Evolutionary conservation across 371 early-diverging fungal genomes (phyloP).

Genomic region (Rhizopus arrhizus): DNA sequence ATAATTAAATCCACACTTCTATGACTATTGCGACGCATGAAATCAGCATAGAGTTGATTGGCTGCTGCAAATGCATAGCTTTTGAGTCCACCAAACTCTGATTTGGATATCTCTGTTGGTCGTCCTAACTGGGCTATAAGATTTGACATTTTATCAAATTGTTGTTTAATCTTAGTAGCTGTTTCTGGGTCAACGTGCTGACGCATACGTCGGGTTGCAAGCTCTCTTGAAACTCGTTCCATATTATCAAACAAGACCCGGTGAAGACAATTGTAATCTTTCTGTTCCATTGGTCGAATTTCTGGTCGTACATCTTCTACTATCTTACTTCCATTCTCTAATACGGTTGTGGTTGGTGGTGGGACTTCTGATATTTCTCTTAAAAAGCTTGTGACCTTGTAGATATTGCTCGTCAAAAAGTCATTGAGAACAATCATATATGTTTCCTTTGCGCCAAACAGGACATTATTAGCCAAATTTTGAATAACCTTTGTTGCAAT

Average conservation of each 20-base stretch:
- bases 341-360: neutral
- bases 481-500: conserved; percentile 94
- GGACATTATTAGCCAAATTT: conserved; percentile 91
- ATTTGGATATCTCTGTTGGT: conserved; percentile 52
- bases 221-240: conserved; percentile 70
- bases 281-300: conserved; percentile 55
- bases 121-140: conserved; percentile 86
- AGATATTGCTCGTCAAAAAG: conserved; percentile 77
- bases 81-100: conserved; percentile 52
- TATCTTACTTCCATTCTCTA: conserved; percentile 1
- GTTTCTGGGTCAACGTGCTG: conserved; percentile 39
- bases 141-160: conserved; percentile 77
- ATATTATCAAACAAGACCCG: conserved; percentile 71
- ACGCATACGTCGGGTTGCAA: conserved; percentile 53
- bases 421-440: conserved; percentile 89
- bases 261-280: conserved; percentile 64
- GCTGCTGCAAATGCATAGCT: conserved; percentile 54
- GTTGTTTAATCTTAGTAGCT: conserved; percentile 44
- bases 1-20: conserved; percentile 66
- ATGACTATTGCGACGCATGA: conserved; percentile 76
- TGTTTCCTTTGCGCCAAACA: conserved; percentile 91
- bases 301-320: conserved; percentile 18
- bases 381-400: conserved; percentile 64
- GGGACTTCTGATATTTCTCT: conserved; percentile 59
- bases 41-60: conserved; percentile 73